A percentile compares a stretch with the other conserved stretches of the same genome.
Evolutionary conservation across 176 grass and related monocot species (phyloP).

Genomic region (Triticum timopheevii): DNA sequence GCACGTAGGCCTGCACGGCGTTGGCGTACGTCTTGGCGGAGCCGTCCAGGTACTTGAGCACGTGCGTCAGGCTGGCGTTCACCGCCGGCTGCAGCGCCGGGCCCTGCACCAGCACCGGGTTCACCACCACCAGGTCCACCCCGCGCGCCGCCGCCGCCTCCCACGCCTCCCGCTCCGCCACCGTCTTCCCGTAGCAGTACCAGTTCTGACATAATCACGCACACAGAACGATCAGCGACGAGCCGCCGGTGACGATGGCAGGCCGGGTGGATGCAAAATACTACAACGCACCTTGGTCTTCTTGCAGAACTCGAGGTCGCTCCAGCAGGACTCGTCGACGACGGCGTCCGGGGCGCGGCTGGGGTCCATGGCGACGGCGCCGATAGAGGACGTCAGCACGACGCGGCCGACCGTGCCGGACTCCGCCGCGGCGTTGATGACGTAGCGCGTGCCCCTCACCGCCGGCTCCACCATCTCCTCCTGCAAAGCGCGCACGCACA

Average conservation of each 20-base stretch:
- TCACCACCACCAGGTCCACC: slow-evolving; percentile 62
- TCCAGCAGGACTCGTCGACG: slow-evolving; percentile 92
- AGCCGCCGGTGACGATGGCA: not conserved
- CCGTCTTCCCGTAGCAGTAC: slow-evolving; percentile 86
- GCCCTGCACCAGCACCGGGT: slow-evolving; percentile 71
- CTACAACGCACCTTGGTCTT: slow-evolving; percentile 37
- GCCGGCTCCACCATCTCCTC: slow-evolving; percentile 85
- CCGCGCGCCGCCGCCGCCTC: slow-evolving; percentile 45
- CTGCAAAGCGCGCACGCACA: slow-evolving; percentile 24
- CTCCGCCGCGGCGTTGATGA: slow-evolving; percentile 67
- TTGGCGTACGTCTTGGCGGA: slow-evolving; percentile 57
- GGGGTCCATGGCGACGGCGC: slow-evolving; percentile 77
- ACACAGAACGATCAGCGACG: not conserved
- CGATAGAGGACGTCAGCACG: slow-evolving; percentile 81
- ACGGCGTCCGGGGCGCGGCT: slow-evolving; percentile 42
- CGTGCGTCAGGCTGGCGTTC: slow-evolving; percentile 73
- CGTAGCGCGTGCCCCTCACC: slow-evolving; percentile 58
- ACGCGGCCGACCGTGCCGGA: slow-evolving; percentile 62
- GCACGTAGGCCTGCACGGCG: slow-evolving; percentile 85
- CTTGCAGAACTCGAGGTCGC: slow-evolving; percentile 83
- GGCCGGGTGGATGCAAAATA: not conserved
- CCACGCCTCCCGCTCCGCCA: slow-evolving; percentile 66
- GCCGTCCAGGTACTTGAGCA: slow-evolving; percentile 78
- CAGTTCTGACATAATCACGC: slow-evolving; percentile 45
- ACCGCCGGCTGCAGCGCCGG: slow-evolving; percentile 65